Base-by-base conservation (phyloP, 495 filamentous ascomycete species). In the Tuber umbilicatum region DNA sequence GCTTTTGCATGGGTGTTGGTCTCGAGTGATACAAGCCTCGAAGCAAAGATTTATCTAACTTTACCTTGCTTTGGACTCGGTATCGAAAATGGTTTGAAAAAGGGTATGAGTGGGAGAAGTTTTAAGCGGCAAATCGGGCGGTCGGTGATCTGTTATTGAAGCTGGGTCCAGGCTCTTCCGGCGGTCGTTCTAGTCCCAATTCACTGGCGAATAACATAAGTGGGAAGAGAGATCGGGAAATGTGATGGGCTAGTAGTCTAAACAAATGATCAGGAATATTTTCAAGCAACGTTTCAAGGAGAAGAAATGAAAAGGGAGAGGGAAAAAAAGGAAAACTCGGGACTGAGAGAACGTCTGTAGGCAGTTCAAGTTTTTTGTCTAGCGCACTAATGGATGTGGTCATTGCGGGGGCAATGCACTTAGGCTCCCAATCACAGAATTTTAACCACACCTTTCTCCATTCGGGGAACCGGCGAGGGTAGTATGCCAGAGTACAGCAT, bases 401-500 rank as follows among this genome's bases (percentile, higher is more conserved):
- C 27, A 35, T 64, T 64, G 55, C 55, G 55, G 55, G 27, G 55
- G 19, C 27, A 64, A 64, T 64, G 55, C 55, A 64, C 55, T 64
- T 31, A 64, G 55, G 55, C 55, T 64, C 55, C 27, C 55, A 4
- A 64, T 64, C 55, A 64, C 27, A 64, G 55, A 35, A 64, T 64
- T 64, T 27, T 35, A 64, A 64, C 55, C 27, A 35, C 55, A 64
- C 35, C 12, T 64, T 64, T 64, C 55, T 35, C 27, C 27, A 64
- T 64, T 64, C 55, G 55, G 55, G n/a, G 27, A 31, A 64, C 55
- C 55, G 55, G 55, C 14, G 55, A 64, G 55, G 55, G 27, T 14
- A 35, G 27, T 17, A 17, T 64, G 55, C 27, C 55, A 17, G 55
- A 35, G 55, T 3, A 35, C 55, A 64, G 55, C 27, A 35, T 64